phyloP scores from a whole-genome alignment of 495 filamentous ascomycete species.

The Aspergillus sclerotioniger region DNA sequence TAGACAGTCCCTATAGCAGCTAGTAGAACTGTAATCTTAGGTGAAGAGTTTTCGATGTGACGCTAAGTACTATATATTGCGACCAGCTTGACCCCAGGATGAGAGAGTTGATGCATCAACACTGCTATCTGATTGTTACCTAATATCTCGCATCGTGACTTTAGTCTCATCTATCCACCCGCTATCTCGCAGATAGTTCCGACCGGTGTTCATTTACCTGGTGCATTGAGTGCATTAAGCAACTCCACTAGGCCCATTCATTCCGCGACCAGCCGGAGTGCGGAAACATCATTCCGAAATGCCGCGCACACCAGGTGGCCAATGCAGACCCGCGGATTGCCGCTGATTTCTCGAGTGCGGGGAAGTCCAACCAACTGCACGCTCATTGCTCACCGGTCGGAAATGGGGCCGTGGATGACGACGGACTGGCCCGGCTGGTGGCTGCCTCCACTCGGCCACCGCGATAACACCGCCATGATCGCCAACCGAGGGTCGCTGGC shows the following conservation, averaged over 20 bases:
- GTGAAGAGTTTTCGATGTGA: too few species aligned
- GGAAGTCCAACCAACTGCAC: not conserved
- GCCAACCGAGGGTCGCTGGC: not conserved
- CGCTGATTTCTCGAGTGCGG: not conserved
- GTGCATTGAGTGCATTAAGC: not conserved
- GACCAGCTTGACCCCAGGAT: too few species aligned
- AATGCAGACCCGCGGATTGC: not conserved
- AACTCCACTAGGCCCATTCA: not conserved
- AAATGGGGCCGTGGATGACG: not conserved
- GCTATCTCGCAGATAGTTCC: too few species aligned
- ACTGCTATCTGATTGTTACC: too few species aligned
- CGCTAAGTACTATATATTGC: not conserved
- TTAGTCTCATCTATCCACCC: not conserved
- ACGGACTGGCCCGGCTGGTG: too few species aligned
- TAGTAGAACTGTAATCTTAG: too few species aligned
- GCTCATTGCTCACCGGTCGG: not conserved
- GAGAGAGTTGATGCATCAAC: too few species aligned
- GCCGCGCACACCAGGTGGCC: not conserved
- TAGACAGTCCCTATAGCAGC: too few species aligned
- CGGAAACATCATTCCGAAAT: not conserved
- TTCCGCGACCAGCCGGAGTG: not conserved
- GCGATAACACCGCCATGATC: not conserved
- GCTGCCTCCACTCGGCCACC: not conserved
- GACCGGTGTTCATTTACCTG: too few species aligned
- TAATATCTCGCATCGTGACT: not conserved